phyloP scores from a whole-genome alignment of 169 alveolate species.

The Besnoitia besnoiti region DNA sequence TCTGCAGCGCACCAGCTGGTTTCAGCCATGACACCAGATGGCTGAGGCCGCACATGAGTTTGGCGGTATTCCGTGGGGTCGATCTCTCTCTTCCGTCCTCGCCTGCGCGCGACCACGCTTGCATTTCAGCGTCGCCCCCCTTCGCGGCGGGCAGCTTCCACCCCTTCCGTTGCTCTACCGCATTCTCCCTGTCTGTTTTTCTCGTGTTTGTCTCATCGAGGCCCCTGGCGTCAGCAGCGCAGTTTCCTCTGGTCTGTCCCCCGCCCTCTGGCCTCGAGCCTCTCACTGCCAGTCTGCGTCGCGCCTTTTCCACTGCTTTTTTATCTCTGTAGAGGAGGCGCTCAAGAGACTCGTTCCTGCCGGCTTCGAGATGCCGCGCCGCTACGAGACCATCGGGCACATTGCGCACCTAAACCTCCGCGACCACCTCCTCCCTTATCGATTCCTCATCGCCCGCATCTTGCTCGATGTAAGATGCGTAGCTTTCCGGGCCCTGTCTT shows the following conservation, averaged over 20 bases:
- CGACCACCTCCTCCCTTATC: slow-evolving; percentile 79
- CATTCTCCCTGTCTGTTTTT: not conserved
- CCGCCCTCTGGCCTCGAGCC: too few species aligned
- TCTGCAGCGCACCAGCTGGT: too few species aligned
- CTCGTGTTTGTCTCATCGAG: too few species aligned
- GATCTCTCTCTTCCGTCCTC: too few species aligned
- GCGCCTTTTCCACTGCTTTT: not conserved
- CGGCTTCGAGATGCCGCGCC: slow-evolving; percentile 79
- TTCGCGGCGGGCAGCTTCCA: too few species aligned
- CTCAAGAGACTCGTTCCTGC: slow-evolving; percentile 75
- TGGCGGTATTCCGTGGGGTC: too few species aligned
- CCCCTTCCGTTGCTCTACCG: too few species aligned
- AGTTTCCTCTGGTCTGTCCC: not conserved
- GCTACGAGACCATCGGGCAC: slow-evolving; percentile 90
- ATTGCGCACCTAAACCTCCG: slow-evolving; percentile 91
- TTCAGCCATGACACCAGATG: too few species aligned
- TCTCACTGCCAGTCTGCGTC: not conserved
- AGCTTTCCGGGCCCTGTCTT: not conserved
- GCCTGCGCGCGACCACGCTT: too few species aligned
- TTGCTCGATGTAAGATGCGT: slow-evolving; percentile 77
- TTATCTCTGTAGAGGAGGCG: slow-evolving; percentile 71
- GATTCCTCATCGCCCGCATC: slow-evolving; percentile 85
- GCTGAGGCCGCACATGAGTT: too few species aligned
- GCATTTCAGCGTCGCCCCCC: too few species aligned
- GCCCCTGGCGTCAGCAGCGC: not conserved